These are phyloP conservation scores for Lasiosphaeria miniovina DNA, from an alignment of 495 filamentous ascomycete species.

Conservation along the genomic window DNA sequence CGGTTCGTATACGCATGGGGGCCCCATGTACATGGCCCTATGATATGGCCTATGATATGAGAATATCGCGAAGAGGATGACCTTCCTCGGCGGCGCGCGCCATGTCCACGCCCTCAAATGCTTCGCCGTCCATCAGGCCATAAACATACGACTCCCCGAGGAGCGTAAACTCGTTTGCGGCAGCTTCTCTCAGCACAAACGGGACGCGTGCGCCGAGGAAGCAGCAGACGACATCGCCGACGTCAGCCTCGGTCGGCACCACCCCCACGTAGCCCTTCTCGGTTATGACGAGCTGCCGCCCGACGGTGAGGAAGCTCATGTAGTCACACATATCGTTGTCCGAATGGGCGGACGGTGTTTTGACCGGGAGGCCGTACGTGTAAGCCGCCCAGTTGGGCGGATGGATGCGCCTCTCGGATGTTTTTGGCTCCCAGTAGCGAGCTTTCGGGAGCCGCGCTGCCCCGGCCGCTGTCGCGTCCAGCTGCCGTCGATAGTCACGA, in stretches of 20 bases:
- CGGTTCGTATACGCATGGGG: too few species aligned
- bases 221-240: neutral
- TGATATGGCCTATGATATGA: too few species aligned
- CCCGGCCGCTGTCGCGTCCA: too few species aligned
- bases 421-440: too few species aligned
- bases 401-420: too few species aligned
- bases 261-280: slow-evolving; percentile 1
- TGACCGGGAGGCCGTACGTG: too few species aligned
- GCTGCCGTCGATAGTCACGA: too few species aligned
- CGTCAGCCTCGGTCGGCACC: neutral
- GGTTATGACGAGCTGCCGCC: neutral
- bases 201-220: neutral
- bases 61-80: neutral
- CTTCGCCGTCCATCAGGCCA: slow-evolving; percentile 9
- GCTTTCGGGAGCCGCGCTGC: too few species aligned
- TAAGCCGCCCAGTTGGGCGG: too few species aligned
- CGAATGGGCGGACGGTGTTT: neutral
- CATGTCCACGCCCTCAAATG: neutral
- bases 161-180: neutral
- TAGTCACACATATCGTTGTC: slow-evolving; percentile 1
- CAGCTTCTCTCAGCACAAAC: slow-evolving; percentile 3
- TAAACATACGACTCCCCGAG: slow-evolving; percentile 7
- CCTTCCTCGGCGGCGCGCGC: too few species aligned
- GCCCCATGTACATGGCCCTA: too few species aligned
- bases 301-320: neutral